Evolutionary conservation across 768 basidiomycete species (phyloP), one percentile per base, ranked within the genome.

Genomic region (Trametes gibbosa): DNA sequence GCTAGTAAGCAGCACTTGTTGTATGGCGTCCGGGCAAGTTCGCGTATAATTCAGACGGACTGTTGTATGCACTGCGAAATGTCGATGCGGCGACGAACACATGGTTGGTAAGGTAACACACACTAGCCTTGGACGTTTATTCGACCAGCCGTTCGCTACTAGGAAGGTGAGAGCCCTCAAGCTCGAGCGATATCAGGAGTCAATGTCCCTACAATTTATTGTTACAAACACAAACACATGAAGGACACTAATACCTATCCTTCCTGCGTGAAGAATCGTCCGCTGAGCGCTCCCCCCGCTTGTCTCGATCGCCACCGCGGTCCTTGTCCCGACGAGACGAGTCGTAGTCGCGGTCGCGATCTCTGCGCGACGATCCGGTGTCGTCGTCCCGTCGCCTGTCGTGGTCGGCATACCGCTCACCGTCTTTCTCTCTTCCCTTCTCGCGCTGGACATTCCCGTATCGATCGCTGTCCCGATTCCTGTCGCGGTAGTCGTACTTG

Each of bases 401-500:
- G 34, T 57, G 56, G 3, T 65, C 63, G 16, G 46, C 24, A 14
- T 50, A 41, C 1, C 53, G 42, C 17, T 34, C 7, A 27, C 53
- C 50, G 16, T 59, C 53, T n/a, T n/a, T n/a, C n/a, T n/a, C n/a
- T n/a, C n/a, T n/a, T n/a, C n/a, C n/a, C n/a, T n/a, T n/a, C n/a
- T n/a, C n/a, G n/a, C n/a, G n/a, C n/a, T n/a, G n/a, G n/a, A n/a
- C n/a, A n/a, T n/a, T n/a, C n/a, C 50, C 24, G 19, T 50, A 41
- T 0, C 53, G 42, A 17, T 34, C 7, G 37, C 53, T 53, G 16
- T 59, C 53, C 5, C 42, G 24, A 19, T 53, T 51, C 47, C 39
- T 17, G 32, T 70, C 65, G 14, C 68, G 56, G 17, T 74, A 68
- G 17, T 66, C 63, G 10, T 58, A 32, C 14, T 56, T 41, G 37